Evolutionary conservation across 352 stramenopile genomes (phyloP), one percentile per base, ranked within the genome.

Genomic region (Globisporangium nodosum): DNA sequence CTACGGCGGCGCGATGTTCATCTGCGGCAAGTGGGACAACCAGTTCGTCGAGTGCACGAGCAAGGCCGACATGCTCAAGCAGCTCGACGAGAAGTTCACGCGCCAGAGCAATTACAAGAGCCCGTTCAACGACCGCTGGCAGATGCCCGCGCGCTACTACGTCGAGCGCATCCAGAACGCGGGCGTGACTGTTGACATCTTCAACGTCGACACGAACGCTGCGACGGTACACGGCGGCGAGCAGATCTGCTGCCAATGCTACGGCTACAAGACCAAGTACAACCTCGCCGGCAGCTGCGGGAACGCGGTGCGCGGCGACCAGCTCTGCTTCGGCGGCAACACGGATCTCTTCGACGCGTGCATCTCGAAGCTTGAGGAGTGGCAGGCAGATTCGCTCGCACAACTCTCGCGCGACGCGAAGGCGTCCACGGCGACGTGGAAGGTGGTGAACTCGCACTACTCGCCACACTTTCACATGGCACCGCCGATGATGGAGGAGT

Each of bases 171-270:
- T 88, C 46, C 46, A 47, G 1, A 64, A 83, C 42, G 37, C 53
- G 1, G 71, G 61, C 3, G 69, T 87, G 24, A 75, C 67, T 0
- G 77, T 89, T 12, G 81, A 91, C 48, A 73, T 91, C 42, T 91
- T 78, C 55, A 91, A 89, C 40, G 74, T 91, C 24, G 76, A 88
- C 53, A 81, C 68, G 8, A 84, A 88, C 58, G 76, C 74, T 16
- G 73, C 76, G 52, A 71, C 77, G 9, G 61, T 85, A 8, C 78
- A 88, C 45, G 82, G 81, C 11, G 78, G 65, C 7, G 64, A 85
- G 48, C 74, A 90, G 57, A 87, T 76, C 48, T 92, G 82, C 65
- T 92, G 82, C 49, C 82, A 92, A 57, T 92, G 82, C 60, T 90
- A 86, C 56, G 82, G 79, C 18, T 87, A 87, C 50, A 68, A 81